A percentile compares a stretch with the other conserved stretches of the same genome.
These are phyloP conservation scores for Erysiphe pulchra DNA, from an alignment of 2,329 filamentous ascomycete species.

Conservation along the genomic window DNA sequence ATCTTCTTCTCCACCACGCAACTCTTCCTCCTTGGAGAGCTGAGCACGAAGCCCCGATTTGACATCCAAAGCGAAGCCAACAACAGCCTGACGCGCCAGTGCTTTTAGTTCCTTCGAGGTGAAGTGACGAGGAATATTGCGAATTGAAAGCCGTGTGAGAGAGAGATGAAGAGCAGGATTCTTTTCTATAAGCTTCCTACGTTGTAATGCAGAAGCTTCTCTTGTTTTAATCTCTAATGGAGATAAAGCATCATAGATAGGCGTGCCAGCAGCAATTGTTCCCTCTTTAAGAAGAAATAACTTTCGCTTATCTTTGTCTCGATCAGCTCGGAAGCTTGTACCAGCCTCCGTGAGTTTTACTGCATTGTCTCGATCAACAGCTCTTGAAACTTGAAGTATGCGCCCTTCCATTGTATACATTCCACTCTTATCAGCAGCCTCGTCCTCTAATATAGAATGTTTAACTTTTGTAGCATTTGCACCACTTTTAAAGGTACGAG, in stretches of 20 bases:
- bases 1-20: constrained; percentile 56
- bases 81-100: constrained; percentile 72
- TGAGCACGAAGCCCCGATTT: constrained; percentile 50
- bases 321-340: constrained; percentile 30
- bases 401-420: constrained; percentile 79
- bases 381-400: constrained; percentile 58
- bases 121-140: constrained; percentile 69
- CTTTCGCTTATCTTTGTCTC: constrained; percentile 68
- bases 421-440: constrained; percentile 54
- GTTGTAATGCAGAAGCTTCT: constrained; percentile 64
- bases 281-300: constrained; percentile 78
- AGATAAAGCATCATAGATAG: constrained; percentile 51
- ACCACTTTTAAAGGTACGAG: constrained; percentile 24
- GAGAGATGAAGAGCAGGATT: constrained; percentile 79
- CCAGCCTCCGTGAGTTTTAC: constrained; percentile 47
- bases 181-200: constrained; percentile 69
- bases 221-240: constrained; percentile 67
- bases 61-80: constrained; percentile 79
- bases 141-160: constrained; percentile 69
- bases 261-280: constrained; percentile 49
- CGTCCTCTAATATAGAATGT: constrained; percentile 71
- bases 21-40: constrained; percentile 71
- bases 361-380: constrained; percentile 65
- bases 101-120: constrained; percentile 75
- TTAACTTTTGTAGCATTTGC: constrained; percentile 24